Percentiles rank a stretch among this genome's conserved stretches.
Evolutionary conservation across 2,329 filamentous ascomycete genomes (phyloP).

Genomic region (Beauveria brongniartii): DNA sequence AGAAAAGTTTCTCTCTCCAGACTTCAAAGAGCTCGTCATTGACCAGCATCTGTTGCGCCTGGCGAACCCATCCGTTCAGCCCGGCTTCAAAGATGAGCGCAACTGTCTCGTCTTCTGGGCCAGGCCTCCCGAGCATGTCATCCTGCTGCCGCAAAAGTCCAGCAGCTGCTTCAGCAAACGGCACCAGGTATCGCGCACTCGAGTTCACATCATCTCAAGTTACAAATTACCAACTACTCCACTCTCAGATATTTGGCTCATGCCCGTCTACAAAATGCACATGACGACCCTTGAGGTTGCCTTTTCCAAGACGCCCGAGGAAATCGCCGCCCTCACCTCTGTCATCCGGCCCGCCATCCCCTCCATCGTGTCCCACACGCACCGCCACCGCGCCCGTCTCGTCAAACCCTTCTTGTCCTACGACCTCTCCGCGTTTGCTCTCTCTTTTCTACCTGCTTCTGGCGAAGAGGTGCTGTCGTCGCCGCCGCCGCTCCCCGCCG

Average conservation of each 20-base stretch:
- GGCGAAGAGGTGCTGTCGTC: slow-evolving; percentile 43
- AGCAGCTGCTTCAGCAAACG: slow-evolving; percentile 53
- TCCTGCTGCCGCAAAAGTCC: slow-evolving; percentile 61
- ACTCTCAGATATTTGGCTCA: slow-evolving; percentile 67
- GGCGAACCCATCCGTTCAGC: slow-evolving; percentile 53
- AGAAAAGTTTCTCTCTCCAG: slow-evolving; percentile 58
- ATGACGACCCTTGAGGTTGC: slow-evolving; percentile 78
- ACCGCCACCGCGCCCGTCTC: slow-evolving; percentile 60
- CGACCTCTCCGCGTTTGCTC: slow-evolving; percentile 74
- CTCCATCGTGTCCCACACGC: slow-evolving; percentile 57
- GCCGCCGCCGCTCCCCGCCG: slow-evolving; percentile 27
- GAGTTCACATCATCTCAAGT: too few relatives aligned
- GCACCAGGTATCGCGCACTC: slow-evolving; percentile 51
- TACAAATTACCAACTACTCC: background rate
- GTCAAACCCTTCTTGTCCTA: slow-evolving; percentile 78
- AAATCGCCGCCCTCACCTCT: slow-evolving; percentile 57
- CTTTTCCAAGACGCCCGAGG: slow-evolving; percentile 64
- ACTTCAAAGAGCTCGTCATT: slow-evolving; percentile 63
- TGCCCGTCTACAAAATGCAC: slow-evolving; percentile 72
- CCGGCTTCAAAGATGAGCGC: slow-evolving; percentile 64
- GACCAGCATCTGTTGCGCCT: slow-evolving; percentile 70
- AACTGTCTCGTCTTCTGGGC: slow-evolving; percentile 87
- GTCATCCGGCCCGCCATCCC: slow-evolving; percentile 48
- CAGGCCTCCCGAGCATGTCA: slow-evolving; percentile 65
- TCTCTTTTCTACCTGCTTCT: slow-evolving; percentile 78